These are phyloP conservation scores for Coemansia sp. DNA, from an alignment of 192 early-diverging fungal genomes.

Conservation along the genomic window DNA sequence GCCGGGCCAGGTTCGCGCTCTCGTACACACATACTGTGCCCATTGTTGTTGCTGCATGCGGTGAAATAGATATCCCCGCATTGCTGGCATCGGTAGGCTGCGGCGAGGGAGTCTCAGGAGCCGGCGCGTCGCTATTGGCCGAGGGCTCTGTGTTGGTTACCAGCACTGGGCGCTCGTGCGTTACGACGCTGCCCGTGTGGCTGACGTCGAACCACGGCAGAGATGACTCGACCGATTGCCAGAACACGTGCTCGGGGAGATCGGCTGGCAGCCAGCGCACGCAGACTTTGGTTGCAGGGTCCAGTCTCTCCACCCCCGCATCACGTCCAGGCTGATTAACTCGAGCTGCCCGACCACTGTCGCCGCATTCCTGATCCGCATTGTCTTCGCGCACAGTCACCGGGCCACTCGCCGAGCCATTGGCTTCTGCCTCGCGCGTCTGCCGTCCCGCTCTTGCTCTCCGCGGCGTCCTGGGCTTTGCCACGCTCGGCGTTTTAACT, in stretches of 20 bases:
- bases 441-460: background rate
- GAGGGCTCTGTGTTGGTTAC: background rate
- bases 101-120: background rate
- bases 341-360: background rate
- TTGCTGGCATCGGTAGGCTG: too few relatives aligned
- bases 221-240: conserved; percentile 38
- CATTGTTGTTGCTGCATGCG: conserved; percentile 17
- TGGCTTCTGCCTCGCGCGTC: background rate
- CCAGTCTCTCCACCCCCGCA: background rate
- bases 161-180: conserved; percentile 14
- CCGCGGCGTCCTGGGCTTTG: background rate
- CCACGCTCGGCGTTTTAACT: background rate
- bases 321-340: background rate
- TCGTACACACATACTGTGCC: conserved; percentile 18
- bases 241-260: conserved; percentile 51
- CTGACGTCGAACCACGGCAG: conserved; percentile 41
- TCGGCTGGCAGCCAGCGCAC: conserved; percentile 47
- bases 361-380: background rate
- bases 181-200: conserved; percentile 9
- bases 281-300: conserved; percentile 30
- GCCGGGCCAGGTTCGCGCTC: conserved; percentile 21
- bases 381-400: background rate
- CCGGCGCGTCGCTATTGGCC: background rate
- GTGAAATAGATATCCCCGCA: background rate
- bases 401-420: background rate